These are phyloP conservation scores for Pyronema domesticum DNA, from an alignment of 495 filamentous ascomycete species.

Conservation along the genomic window DNA sequence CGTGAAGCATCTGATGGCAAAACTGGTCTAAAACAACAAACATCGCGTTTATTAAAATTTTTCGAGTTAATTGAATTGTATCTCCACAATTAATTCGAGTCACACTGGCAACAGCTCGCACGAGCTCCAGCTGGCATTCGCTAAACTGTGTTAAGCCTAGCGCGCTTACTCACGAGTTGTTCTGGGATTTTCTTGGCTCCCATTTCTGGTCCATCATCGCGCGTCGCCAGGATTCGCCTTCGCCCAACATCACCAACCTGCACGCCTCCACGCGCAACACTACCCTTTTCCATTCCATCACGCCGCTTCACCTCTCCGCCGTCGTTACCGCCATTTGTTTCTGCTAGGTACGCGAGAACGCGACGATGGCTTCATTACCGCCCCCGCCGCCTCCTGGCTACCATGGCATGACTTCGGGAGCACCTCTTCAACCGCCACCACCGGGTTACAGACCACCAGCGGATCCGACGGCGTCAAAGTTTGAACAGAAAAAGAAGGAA, in stretches of 20 bases:
- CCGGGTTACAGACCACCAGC: slow-evolving; percentile 72
- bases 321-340: too few relatives aligned
- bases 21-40: too few relatives aligned
- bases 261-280: too few relatives aligned
- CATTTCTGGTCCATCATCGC: not conserved
- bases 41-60: too few relatives aligned
- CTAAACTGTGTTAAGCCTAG: too few relatives aligned
- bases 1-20: too few relatives aligned
- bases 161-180: too few relatives aligned
- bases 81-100: too few relatives aligned
- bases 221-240: not conserved
- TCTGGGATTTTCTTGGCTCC: not conserved
- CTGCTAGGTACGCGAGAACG: not conserved
- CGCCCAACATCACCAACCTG: not conserved
- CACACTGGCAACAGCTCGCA: too few relatives aligned
- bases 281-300: not conserved
- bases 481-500: slow-evolving; percentile 96
- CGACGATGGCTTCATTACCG: slow-evolving; percentile 54
- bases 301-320: not conserved
- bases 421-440: slow-evolving; percentile 71
- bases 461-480: slow-evolving; percentile 81
- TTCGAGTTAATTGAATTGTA: too few relatives aligned
- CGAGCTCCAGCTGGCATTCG: too few relatives aligned
- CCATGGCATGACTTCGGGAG: slow-evolving; percentile 35
- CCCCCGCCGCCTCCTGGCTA: slow-evolving; percentile 43